A percentile compares a stretch with the other conserved stretches of the same genome.
These are phyloP conservation scores for Leishmania martiniquensis DNA, from an alignment of 208 protist genomes.

Conservation along the genomic window DNA sequence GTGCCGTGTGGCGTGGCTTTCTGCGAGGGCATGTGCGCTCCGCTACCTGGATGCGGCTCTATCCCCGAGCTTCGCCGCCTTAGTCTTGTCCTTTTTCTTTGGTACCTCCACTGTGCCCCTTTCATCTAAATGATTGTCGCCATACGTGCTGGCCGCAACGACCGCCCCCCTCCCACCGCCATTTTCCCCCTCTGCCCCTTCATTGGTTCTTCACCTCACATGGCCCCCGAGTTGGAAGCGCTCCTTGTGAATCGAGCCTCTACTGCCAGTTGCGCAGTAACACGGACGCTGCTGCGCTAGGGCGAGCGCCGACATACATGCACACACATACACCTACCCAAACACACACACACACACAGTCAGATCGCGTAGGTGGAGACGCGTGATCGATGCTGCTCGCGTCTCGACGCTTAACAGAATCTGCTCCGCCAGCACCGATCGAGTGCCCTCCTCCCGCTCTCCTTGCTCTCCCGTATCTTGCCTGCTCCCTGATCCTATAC, in stretches of 20 bases:
- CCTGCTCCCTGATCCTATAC: not conserved
- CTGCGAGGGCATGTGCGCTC: not conserved
- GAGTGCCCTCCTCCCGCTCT: not conserved
- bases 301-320: not conserved
- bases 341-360: no score
- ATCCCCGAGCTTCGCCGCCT: not conserved
- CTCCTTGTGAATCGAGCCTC: no score
- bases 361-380: not conserved
- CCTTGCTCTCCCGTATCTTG: no score
- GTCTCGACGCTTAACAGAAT: not conserved
- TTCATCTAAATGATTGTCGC: not conserved
- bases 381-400: not conserved
- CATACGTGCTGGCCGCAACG: no score
- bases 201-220: no score
- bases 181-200: not conserved
- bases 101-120: not conserved
- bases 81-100: not conserved
- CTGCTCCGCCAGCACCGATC: not conserved
- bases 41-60: not conserved
- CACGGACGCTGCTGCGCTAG: not conserved
- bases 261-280: not conserved
- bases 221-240: no score
- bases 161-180: no score
- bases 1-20: not conserved
- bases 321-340: no score